Conservation (phyloP, 2,329 filamentous ascomycete species). For the Phaeomoniella chlamydospora region DNA sequence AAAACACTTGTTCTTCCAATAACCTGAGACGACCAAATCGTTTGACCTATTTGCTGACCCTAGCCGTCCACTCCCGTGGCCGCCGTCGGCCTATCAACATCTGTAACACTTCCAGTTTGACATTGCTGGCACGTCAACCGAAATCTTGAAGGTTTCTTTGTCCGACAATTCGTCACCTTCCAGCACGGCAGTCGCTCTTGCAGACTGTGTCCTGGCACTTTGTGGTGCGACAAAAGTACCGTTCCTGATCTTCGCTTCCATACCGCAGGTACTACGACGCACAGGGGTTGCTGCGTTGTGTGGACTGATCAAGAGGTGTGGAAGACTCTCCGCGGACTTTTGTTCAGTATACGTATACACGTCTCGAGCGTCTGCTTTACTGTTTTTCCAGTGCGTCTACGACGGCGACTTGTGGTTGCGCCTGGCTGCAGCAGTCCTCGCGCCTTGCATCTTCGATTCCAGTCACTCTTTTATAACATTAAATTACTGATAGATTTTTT, state of each 20-base stretch:
- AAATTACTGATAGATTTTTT: conserved; percentile 1
- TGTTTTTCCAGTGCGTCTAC: not conserved
- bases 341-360: too few species aligned
- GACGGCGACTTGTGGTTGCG: not conserved
- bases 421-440: not conserved
- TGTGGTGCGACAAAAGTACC: too few species aligned
- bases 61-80: not conserved
- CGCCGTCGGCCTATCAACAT: conserved; percentile 1
- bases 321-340: too few species aligned
- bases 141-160: too few species aligned
- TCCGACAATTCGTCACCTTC: too few species aligned
- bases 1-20: not conserved
- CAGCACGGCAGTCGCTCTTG: too few species aligned
- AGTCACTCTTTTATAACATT: conserved; percentile 10
- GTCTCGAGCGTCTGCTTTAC: too few species aligned
- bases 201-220: too few species aligned
- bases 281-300: too few species aligned
- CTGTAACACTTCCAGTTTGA: conserved; percentile 14
- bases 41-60: not conserved
- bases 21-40: not conserved
- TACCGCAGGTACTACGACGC: too few species aligned
- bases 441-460: conserved; percentile 3
- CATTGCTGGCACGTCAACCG: conserved; percentile 10
- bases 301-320: too few species aligned
- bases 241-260: too few species aligned